Evolutionary conservation across 2,329 filamentous ascomycete genomes (phyloP).

Genomic region (Thielaviopsis musarum): DNA sequence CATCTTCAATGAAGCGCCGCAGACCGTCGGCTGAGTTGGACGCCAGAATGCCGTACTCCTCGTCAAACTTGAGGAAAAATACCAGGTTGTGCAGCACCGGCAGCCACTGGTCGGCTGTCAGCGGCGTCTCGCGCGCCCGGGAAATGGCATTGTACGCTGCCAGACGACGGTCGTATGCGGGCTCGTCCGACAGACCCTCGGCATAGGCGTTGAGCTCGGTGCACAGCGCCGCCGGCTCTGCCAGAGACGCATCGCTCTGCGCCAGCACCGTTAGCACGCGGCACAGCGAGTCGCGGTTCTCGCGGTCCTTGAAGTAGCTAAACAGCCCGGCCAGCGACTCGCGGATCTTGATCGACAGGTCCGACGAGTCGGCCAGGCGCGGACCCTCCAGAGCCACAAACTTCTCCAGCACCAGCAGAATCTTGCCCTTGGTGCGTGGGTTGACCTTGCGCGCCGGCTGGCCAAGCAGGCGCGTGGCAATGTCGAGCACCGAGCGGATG

Average conservation of each 20-base stretch:
- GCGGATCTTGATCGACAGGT: slow-evolving; percentile 18
- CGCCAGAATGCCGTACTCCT: slow-evolving; percentile 71
- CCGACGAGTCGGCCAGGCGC: slow-evolving; percentile 10
- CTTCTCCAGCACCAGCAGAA: slow-evolving; percentile 64
- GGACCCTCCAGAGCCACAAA: slow-evolving; percentile 54
- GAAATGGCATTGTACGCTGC: slow-evolving; percentile 60
- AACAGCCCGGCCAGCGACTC: slow-evolving; percentile 66
- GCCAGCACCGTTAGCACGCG: slow-evolving; percentile 58
- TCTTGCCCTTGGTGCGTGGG: slow-evolving; percentile 63
- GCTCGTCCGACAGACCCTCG: slow-evolving; percentile 57
- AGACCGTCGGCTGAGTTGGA: slow-evolving; percentile 68
- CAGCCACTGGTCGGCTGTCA: slow-evolving; percentile 63
- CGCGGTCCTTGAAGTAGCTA: slow-evolving; percentile 72
- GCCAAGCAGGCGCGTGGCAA: slow-evolving; percentile 63
- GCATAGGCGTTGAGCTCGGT: slow-evolving; percentile 67
- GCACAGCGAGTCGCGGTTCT: slow-evolving; percentile 58
- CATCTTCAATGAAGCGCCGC: slow-evolving; percentile 57
- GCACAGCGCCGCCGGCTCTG: slow-evolving; percentile 52
- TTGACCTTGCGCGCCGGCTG: slow-evolving; percentile 74
- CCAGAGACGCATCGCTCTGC: slow-evolving; percentile 40
- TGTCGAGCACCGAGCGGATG: slow-evolving; percentile 60
- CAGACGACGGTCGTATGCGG: slow-evolving; percentile 72
- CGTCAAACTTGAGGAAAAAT: slow-evolving; percentile 69
- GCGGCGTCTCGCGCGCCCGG: slow-evolving; percentile 36
- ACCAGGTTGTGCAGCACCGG: slow-evolving; percentile 80